Evolutionary conservation across 306 rosid species (phyloP), one percentile per base, ranked within the genome.

Genomic region (Sophora flavescens): DNA sequence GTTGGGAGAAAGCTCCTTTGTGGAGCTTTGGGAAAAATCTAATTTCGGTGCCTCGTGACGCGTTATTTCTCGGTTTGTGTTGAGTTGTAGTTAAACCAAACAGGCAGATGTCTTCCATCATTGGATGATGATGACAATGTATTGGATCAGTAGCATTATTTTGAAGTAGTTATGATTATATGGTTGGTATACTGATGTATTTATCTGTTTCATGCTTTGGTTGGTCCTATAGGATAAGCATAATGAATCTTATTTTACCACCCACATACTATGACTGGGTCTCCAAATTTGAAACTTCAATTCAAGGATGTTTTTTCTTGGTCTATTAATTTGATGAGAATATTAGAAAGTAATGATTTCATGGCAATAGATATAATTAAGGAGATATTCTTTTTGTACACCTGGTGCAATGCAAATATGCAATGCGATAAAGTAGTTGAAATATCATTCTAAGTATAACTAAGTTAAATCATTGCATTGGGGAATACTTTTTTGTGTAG

Each of bases 331-430:
- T 50, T 18, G 68, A 64, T 41, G 18, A 70, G 65, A 30, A 2
- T 58, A 36, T 44, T 32, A 30, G 52, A 39, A 68, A 69, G 39
- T 74, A 16, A 33, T 7, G 15, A 16, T 60, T 11, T 12, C 11
- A 47, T 58, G 4, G 51, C 2, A 16, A 9, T 42, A 26, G 68
- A 78, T 17, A 33, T 14, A 33, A 4, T 78, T 33, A 3, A 13
- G 41, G 39, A 50, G 22, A 58, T 13, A 47, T 42, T 82, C 16
- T 77, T 41, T 41, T 61, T 63, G 57, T 64, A 13, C 28, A 60
- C 6, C 38, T 6, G 30, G 61, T 58, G 70, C 51, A 18, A 36
- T 65, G 42, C 22, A 22, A 22, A 22, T 22, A 22, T 22, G 22
- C 13, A 32, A 36, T 65, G 39, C 11, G 33, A 33, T 22, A 41